These are phyloP conservation scores for Chaetomiaceae sp. DNA, from an alignment of 2,329 filamentous ascomycete species.

Conservation along the genomic window DNA sequence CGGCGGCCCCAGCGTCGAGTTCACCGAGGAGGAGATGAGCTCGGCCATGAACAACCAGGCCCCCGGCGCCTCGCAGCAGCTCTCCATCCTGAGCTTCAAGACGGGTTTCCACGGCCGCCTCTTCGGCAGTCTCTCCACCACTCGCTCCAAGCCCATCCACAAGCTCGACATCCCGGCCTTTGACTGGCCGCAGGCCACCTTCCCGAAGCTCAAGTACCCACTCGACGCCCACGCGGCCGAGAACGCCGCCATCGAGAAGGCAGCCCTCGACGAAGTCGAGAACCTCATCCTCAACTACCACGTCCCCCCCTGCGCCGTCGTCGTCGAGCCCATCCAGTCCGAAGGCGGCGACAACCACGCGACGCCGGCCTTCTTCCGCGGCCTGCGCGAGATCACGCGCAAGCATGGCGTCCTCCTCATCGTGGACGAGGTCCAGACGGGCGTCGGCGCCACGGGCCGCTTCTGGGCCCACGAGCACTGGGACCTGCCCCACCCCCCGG, in stretches of 20 bases:
- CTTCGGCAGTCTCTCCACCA: constrained; percentile 82
- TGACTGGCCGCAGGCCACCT: constrained; percentile 88
- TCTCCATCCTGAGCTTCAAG: constrained; percentile 87
- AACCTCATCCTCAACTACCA: constrained; percentile 73
- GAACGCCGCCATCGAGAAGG: constrained; percentile 76
- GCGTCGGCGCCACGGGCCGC: constrained; percentile 84
- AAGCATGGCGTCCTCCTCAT: constrained; percentile 78
- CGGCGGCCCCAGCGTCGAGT: constrained; percentile 71
- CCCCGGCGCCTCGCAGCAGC: constrained; percentile 66
- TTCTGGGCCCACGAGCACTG: constrained; percentile 98
- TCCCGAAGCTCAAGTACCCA: constrained; percentile 82
- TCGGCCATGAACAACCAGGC: constrained; percentile 74
- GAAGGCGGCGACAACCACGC: constrained; percentile 96
- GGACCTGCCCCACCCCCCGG: constrained; percentile 71
- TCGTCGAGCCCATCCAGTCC: constrained; percentile 88
- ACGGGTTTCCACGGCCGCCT: constrained; percentile 85
- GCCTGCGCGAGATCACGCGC: constrained; percentile 72
- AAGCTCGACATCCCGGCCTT: constrained; percentile 94
- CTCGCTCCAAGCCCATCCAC: constrained; percentile 88
- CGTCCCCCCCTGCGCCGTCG: constrained; percentile 72
- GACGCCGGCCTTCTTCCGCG: constrained; percentile 78
- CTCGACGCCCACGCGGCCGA: constrained; percentile 73
- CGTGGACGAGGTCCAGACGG: constrained; percentile 91
- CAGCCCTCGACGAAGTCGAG: constrained; percentile 78
- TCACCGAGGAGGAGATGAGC: constrained; percentile 69